Evolutionary conservation across 768 basidiomycete species (phyloP).

Genomic region (Suillus subalutaceus): DNA sequence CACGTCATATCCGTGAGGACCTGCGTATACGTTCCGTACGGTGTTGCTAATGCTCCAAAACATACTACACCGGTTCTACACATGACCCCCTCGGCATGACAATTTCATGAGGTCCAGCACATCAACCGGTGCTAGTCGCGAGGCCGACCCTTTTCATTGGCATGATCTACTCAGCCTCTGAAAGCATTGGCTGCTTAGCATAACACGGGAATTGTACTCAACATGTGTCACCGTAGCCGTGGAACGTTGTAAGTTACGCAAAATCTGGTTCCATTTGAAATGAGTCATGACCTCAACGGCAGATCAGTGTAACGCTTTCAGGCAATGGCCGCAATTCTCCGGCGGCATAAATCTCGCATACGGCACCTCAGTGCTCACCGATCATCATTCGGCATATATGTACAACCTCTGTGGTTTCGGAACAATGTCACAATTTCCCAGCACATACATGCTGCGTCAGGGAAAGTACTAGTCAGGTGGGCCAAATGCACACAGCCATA

Average conservation of each 20-base stretch:
- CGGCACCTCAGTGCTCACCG: background rate
- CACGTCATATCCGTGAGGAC: constrained; percentile 4
- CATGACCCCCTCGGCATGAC: background rate
- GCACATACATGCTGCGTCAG: background rate
- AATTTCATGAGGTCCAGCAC: background rate
- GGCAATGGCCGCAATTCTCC: background rate
- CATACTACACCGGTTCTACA: background rate
- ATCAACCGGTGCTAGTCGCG: constrained; percentile 1
- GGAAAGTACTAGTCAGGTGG: background rate
- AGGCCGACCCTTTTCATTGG: background rate
- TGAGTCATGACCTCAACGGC: background rate
- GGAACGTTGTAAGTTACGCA: background rate
- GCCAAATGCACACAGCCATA: background rate
- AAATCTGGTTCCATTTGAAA: background rate
- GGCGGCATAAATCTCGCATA: background rate
- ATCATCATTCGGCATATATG: background rate
- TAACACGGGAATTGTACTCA: background rate
- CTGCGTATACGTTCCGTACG: background rate
- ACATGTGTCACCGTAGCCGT: background rate
- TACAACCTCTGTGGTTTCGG: background rate
- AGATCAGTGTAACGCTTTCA: background rate
- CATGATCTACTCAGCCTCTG: background rate
- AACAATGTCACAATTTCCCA: background rate
- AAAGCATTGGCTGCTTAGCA: background rate
- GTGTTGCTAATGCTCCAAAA: background rate